Evolutionary conservation across 345 rosid genomes (phyloP).

Genomic region (Moricandia moricandioides): DNA sequence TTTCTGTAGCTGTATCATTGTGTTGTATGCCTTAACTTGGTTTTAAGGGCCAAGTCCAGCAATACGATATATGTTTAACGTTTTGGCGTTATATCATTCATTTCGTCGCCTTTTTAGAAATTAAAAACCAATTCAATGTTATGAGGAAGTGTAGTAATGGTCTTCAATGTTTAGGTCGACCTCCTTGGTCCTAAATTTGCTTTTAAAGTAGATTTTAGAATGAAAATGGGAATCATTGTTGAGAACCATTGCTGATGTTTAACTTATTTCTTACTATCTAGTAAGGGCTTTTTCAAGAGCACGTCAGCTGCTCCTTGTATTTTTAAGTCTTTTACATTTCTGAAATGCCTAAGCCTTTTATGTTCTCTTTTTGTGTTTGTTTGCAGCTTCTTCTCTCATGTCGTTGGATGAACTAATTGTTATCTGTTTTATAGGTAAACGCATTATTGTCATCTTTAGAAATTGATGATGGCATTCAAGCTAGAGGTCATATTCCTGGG

Average conservation of each 20-base stretch:
- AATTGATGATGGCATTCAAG: constrained; percentile 67
- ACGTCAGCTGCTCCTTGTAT: no score
- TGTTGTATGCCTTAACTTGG: constrained; percentile 2
- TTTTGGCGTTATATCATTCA: background rate
- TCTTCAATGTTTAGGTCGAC: background rate
- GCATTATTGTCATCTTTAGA: constrained; percentile 86
- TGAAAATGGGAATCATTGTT: background rate
- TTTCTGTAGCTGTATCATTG: background rate
- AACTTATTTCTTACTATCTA: background rate
- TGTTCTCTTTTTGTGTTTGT: background rate
- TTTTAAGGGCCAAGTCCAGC: background rate
- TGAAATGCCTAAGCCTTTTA: background rate
- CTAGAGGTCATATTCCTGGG: constrained; percentile 70
- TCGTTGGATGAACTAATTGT: background rate
- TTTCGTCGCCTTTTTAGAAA: background rate
- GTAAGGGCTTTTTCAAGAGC: no score
- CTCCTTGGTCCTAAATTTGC: background rate
- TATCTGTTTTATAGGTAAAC: constrained; percentile 56
- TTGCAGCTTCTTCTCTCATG: background rate
- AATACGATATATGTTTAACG: constrained; percentile 5
- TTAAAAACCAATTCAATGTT: background rate
- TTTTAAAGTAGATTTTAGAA: constrained; percentile 5
- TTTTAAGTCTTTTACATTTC: no score
- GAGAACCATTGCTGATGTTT: background rate
- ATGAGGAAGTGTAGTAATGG: background rate